Evolutionary conservation across 2,329 filamentous ascomycete genomes (phyloP), one percentile per base, ranked within the genome.

Genomic region (Neopestalotiopsis sp.): DNA sequence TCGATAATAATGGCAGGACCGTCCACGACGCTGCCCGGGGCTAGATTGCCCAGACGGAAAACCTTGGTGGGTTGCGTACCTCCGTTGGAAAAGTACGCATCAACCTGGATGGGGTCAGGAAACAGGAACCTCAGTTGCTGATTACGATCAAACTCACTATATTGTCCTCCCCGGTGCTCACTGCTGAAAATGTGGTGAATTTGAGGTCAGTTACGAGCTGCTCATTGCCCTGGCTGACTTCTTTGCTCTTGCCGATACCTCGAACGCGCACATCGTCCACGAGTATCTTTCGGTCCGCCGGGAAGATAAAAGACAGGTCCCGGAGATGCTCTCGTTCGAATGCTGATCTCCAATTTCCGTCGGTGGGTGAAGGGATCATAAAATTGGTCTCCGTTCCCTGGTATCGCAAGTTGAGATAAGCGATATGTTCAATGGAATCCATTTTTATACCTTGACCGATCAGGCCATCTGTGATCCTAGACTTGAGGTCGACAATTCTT

Each of bases 371-470:
- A 3, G 28, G 12, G 1, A 84, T 81, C 79, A 84, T 85, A 4
- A 84, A 74, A 1, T 78, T 78, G 14, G 82, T 84, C 64, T 81
- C 82, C 2, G 81, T 81, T 12, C 83, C 83, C 1, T 78, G 76
- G 52, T 84, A 84, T 67, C 82, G 75, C 74, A 84, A 79, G 69
- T 83, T 84, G 17, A 84, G 74, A 69, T 81, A 84, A 4, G 74
- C 72, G 52, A 83, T 77, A 57, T 84, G 76, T 14, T 84, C 81
- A 40, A 86, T 77, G 7, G 81, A 79, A 2, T 79, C 76, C 0
- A 74, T 67, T 0, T 76, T 69, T 57, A 87, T 85, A 0, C 84
- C 84, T 71, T 86, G 84, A 0, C 74, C 70, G 2, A 78, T 65
- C 58, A 86, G 77, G 3, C 84, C 82, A 1, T 73, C 69, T 0